phyloP scores from a whole-genome alignment of 768 basidiomycete species.

The Lentinula boryana region DNA sequence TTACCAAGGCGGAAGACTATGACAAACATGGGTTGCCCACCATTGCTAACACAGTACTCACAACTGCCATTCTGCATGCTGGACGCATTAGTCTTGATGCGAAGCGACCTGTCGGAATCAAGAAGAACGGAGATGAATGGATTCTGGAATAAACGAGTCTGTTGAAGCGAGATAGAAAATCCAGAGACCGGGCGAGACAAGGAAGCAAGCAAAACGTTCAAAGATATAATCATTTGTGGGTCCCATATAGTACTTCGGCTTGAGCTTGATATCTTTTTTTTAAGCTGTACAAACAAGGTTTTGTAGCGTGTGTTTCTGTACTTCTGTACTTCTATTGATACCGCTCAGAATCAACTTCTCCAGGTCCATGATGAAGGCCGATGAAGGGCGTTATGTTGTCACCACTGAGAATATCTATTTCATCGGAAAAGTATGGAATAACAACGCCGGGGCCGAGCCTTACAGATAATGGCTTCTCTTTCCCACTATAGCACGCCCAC shows the following conservation, averaged over 20 bases:
- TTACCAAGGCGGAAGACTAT: slow-evolving; percentile 62
- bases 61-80: slow-evolving; percentile 85
- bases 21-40: slow-evolving; percentile 82
- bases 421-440: neutral
- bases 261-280: neutral
- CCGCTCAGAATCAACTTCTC: neutral
- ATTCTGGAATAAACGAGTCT: slow-evolving; percentile 33
- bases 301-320: neutral
- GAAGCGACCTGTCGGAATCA: slow-evolving; percentile 77
- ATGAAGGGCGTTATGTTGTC: slow-evolving; percentile 1
- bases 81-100: slow-evolving; percentile 89
- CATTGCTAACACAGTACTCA: slow-evolving; percentile 81
- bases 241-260: neutral
- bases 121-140: slow-evolving; percentile 60
- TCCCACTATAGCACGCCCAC: neutral
- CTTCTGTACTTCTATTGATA: neutral
- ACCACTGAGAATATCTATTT: neutral
- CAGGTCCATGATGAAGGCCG: neutral
- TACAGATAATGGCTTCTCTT: neutral
- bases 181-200: neutral
- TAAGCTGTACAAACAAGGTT: neutral
- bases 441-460: neutral
- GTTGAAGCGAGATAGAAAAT: slow-evolving; percentile 14
- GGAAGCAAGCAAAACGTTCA: neutral
- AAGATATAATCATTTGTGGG: neutral